Evolutionary conservation across 2,329 filamentous ascomycete species (phyloP), one percentile per base, ranked within the genome.

Genomic region (Pyricularia sp.): DNA sequence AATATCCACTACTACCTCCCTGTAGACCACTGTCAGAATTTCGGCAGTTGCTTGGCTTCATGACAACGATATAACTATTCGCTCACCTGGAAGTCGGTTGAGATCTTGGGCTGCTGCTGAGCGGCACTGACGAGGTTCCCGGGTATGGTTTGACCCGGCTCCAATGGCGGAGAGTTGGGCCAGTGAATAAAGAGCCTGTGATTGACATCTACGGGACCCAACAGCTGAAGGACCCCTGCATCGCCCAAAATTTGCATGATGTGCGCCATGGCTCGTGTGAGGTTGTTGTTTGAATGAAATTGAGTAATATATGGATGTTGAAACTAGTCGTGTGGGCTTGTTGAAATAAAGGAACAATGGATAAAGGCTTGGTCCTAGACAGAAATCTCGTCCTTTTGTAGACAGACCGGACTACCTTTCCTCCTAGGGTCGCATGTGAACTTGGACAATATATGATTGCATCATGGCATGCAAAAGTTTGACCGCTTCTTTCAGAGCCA

Each of bases 61-160:
- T 9, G 20, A 55, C 6, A n/a, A n/a, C n/a, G 7, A 55, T 0
- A 55, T 4, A n/a, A 9, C 3, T 4, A 9, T 55, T 20, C 7
- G 42, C 42, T n/a, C 20, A n/a, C 20, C 2, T 55, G 5, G 20
- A 55, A 55, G 7, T 55, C 42, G 17, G 42, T 55, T 2, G n/a
- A n/a, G 7, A n/a, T 9, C 42, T 7, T 6, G 42, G 42, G 42
- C 20, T n/a, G 42, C 6, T 6, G 5, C 42, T 9, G 17, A 10
- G 3, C 5, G 4, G 2, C 1, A 1, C 20, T 3, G 5, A 9
- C 3, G 20, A 55, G 2, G 3, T 9, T 4, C 1, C 9, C 4
- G 9, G 36, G 36, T 4, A 55, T 0, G 10, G 20, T 0, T n/a
- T n/a, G 20, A n/a, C 42, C 42, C 20, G 42, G 20, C 17, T 55